Percentiles rank a stretch among this genome's conserved stretches.
These are phyloP conservation scores for Botrytis hyacinthi DNA, from an alignment of 2,329 filamentous ascomycete genomes.

Conservation along the genomic window DNA sequence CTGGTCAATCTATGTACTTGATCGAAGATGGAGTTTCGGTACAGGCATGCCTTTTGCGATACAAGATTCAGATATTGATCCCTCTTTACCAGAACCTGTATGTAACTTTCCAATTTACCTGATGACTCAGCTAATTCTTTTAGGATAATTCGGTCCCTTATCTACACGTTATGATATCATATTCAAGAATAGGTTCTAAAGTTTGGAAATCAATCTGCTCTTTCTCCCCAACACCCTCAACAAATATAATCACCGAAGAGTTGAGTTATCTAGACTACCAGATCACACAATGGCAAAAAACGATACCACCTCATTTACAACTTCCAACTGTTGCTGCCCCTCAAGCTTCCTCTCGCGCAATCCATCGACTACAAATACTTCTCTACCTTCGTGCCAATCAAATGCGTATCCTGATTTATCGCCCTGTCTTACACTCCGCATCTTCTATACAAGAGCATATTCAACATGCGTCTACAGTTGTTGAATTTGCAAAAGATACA, in stretches of 20 bases:
- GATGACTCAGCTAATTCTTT: conserved; percentile 22
- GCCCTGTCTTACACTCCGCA: conserved; percentile 80
- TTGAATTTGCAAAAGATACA: conserved; percentile 74
- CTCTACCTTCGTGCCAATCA: conserved; percentile 86
- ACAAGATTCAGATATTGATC: conserved; percentile 83
- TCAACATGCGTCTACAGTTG: conserved; percentile 68
- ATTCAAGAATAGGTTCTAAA: conserved; percentile 78
- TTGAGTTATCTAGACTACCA: conserved; percentile 80
- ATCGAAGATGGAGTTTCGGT: conserved; percentile 85
- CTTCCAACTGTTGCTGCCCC: conserved; percentile 49
- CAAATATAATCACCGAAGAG: conserved; percentile 55
- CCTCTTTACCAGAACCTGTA: conserved; percentile 75
- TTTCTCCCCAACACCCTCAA: conserved; percentile 25
- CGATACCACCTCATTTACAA: conserved; percentile 62
- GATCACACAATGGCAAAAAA: conserved; percentile 82
- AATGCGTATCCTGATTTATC: conserved; percentile 85
- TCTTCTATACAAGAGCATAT: conserved; percentile 78
- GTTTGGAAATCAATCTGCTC: conserved; percentile 73
- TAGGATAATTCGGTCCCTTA: conserved; percentile 53
- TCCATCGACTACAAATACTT: conserved; percentile 74
- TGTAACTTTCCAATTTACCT: conserved; percentile 38
- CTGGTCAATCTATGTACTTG: conserved; percentile 83
- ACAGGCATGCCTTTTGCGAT: conserved; percentile 83
- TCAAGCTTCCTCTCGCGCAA: conserved; percentile 41
- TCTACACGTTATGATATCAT: conserved; percentile 79